A percentile compares a stretch with the other conserved stretches of the same genome.
Conservation (phyloP, 768 basidiomycete species). For the Leccinum sublutescens region DNA sequence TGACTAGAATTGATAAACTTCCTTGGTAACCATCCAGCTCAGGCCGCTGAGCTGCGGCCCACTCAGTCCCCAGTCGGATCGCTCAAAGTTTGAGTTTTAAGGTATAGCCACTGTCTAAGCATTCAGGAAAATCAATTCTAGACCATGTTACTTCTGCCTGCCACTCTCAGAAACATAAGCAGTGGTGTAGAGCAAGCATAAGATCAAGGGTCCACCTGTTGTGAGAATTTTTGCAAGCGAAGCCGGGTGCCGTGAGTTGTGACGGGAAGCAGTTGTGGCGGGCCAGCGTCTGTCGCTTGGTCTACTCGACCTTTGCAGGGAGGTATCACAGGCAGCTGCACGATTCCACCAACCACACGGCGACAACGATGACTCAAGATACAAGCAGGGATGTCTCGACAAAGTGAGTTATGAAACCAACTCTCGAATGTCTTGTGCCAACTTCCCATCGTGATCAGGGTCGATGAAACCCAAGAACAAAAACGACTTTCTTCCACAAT, state of each 20-base stretch:
- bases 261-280: neutral
- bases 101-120: too few relatives aligned
- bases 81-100: too few relatives aligned
- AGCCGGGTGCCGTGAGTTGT: neutral
- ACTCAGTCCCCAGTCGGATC: too few relatives aligned
- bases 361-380: neutral
- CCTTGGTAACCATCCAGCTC: too few relatives aligned
- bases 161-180: neutral
- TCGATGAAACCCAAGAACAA: neutral
- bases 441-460: neutral
- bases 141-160: neutral
- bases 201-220: neutral
- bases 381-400: neutral
- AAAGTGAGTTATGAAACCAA: neutral
- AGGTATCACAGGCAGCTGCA: neutral
- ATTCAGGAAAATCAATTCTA: too few relatives aligned
- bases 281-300: neutral
- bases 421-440: neutral
- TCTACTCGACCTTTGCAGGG: neutral
- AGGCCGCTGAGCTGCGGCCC: too few relatives aligned
- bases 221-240: neutral
- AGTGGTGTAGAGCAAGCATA: neutral
- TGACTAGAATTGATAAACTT: too few relatives aligned
- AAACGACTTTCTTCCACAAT: neutral
- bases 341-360: neutral